Percentiles rank a stretch among this genome's conserved stretches.
phyloP scores from a whole-genome alignment of 208 protist genomes.

The Crithidia sp. region DNA sequence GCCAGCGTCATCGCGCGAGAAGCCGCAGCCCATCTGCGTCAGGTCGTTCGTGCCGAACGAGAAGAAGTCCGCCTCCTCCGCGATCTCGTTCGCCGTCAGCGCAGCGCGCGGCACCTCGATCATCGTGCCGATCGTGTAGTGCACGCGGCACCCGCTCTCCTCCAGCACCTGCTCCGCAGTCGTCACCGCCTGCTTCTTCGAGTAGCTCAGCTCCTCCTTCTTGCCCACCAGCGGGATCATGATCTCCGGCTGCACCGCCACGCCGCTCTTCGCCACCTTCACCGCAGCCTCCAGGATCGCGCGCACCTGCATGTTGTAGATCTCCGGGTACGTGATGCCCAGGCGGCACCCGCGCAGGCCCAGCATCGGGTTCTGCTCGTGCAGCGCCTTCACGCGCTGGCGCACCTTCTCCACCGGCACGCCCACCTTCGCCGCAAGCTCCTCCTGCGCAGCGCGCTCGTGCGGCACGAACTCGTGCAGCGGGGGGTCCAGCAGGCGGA shows the following conservation, averaged over 20 bases:
- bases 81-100: conserved; percentile 91
- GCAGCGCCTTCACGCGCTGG: conserved; percentile 77
- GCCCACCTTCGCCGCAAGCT: conserved; percentile 76
- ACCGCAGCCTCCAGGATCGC: conserved; percentile 94
- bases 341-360: conserved; percentile 94
- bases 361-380: conserved; percentile 96
- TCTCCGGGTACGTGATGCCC: conserved; percentile 93
- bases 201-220: conserved; percentile 84
- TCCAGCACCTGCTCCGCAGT: conserved; percentile 70
- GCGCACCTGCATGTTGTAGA: conserved; percentile 95
- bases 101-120: conserved; percentile 92
- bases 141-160: conserved; percentile 44
- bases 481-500: conserved; percentile 95
- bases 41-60: conserved; percentile 98
- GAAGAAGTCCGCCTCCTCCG: conserved; percentile 94
- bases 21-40: conserved; percentile 96
- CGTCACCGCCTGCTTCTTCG: conserved; percentile 70
- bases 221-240: conserved; percentile 94
- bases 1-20: conserved; percentile 95
- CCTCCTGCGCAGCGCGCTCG: conserved; percentile 60
- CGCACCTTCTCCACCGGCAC: conserved; percentile 65
- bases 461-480: conserved; percentile 96
- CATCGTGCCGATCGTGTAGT: conserved; percentile 94
- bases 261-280: conserved; percentile 59
- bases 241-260: conserved; percentile 82